Base-by-base conservation (phyloP, 352 stramenopile species). In the Phytophthora ramorum region DNA sequence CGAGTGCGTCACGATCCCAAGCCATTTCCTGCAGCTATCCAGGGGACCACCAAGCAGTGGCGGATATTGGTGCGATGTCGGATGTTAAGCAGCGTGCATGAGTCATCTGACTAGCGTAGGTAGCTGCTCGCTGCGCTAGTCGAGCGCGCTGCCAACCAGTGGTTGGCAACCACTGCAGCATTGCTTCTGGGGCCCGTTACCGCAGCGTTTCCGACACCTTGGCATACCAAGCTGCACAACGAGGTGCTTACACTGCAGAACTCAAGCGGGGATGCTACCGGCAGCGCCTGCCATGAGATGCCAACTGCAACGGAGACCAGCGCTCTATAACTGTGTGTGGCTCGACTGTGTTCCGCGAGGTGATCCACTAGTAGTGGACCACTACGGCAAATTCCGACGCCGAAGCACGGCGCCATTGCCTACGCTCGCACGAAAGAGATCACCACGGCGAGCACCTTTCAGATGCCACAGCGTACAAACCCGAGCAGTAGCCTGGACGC, bases 291-390 rank as follows among this genome's bases (percentile, higher is more conserved):
- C 17, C 19, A 46, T 41, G 22, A 49, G 16, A 46, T 46, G 40
- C 40, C 40, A 20, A 24, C 40, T 60, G 40, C 53, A 51, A 49
- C 40, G 40, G n/a, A 40, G 40, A 51, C n/a, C 28, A 14, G 12
- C 40, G 52, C 57, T 58, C 57, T 43, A 17, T n/a, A 65, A 65
- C 17, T 57, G 57, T 65, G 8, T 20, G 26, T 10, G 40, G 24
- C 28, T 51, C 20, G 40, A 51, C 53, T 49, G 19, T 34, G 22
- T 24, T 24, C 22, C 22, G 22, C 22, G 22, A 20, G 5, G 48
- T 32, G n/a, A 38, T 38, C 26, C 26, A 24, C 22, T n/a, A n/a
- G n/a, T n/a, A n/a, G n/a, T n/a, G n/a, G n/a, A n/a, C n/a, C 24
- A 28, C 1, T 32, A 3, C 22, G 22, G 22, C 26, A 32, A 32